Conservation (phyloP, 1,284 basidiomycete genomes). For the Pholiota adiposa region DNA sequence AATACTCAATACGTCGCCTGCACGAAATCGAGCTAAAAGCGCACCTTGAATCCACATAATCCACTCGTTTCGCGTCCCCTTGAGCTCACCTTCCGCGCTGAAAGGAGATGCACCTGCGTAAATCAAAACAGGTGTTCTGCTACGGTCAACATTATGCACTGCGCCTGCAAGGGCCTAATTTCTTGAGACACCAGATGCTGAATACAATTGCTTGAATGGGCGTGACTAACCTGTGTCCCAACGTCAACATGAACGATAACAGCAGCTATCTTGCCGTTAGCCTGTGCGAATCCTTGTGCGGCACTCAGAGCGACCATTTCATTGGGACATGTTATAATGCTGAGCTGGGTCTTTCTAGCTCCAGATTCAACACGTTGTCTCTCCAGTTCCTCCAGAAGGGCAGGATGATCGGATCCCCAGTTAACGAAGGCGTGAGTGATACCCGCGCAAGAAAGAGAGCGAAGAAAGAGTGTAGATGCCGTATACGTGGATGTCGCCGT, state of each 20-base stretch:
- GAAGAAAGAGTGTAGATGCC: slow-evolving; percentile 61
- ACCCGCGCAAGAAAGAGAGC: slow-evolving; percentile 59
- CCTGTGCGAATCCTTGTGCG: slow-evolving; percentile 72
- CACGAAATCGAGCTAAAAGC: not conserved
- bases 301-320: slow-evolving; percentile 77
- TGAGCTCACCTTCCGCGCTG: slow-evolving; percentile 55
- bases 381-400: slow-evolving; percentile 68
- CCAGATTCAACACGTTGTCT: slow-evolving; percentile 46
- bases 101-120: slow-evolving; percentile 73
- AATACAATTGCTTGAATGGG: not conserved
- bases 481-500: slow-evolving; percentile 34
- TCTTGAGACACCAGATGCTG: no score
- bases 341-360: slow-evolving; percentile 39
- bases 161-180: slow-evolving; percentile 69
- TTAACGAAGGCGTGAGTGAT: slow-evolving; percentile 76
- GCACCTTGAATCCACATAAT: slow-evolving; percentile 74
- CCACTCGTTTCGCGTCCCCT: slow-evolving; percentile 72
- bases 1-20: not conserved
- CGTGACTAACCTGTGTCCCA: slow-evolving; percentile 59
- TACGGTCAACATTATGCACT: slow-evolving; percentile 70
- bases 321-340: slow-evolving; percentile 70
- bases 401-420: slow-evolving; percentile 78
- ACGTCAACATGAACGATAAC: slow-evolving; percentile 78
- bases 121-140: slow-evolving; percentile 66
- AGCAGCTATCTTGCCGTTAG: slow-evolving; percentile 65